phyloP scores from a whole-genome alignment of 306 rosid genomes.

The Citrullus amarus region DNA sequence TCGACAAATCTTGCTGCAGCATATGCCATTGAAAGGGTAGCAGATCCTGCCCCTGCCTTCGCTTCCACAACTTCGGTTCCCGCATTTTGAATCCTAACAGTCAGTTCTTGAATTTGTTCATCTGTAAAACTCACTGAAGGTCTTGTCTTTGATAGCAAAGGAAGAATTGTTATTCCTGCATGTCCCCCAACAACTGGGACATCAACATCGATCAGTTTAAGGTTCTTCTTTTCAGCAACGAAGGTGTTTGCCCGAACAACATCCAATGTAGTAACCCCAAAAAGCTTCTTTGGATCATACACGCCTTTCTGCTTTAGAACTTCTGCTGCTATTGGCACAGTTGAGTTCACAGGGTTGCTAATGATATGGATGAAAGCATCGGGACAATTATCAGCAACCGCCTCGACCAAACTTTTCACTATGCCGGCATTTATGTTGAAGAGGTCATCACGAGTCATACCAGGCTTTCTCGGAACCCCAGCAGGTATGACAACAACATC shows the following conservation, averaged over 20 bases:
- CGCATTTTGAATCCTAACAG: constrained; percentile 84
- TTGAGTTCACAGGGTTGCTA: constrained; percentile 95
- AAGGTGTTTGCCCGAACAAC: constrained; percentile 98
- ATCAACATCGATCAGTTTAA: constrained; percentile 89
- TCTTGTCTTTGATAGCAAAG: constrained; percentile 70
- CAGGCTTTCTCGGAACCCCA: constrained; percentile 95
- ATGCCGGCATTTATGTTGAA: constrained; percentile 94
- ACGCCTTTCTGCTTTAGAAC: constrained; percentile 80
- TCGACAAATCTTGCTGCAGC: constrained; percentile 97
- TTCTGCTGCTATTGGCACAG: constrained; percentile 89
- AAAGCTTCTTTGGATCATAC: constrained; percentile 85
- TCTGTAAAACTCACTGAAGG: constrained; percentile 63
- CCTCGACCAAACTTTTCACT: constrained; percentile 66
- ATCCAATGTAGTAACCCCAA: constrained; percentile 90
- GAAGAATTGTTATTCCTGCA: constrained; percentile 92
- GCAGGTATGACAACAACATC: constrained; percentile 93
- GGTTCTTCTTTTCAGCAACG: constrained; percentile 86
- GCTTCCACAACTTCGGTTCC: constrained; percentile 99
- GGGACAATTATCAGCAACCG: constrained; percentile 92
- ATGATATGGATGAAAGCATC: constrained; percentile 79
- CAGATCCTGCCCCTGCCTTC: constrained; percentile 96
- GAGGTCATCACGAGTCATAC: constrained; percentile 98
- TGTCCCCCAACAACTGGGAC: constrained; percentile 95
- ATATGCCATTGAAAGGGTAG: constrained; percentile 97
- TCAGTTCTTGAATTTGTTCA: constrained; percentile 64